Conservation (phyloP, 345 rosid genomes). For the Eutrema yunnanense region DNA sequence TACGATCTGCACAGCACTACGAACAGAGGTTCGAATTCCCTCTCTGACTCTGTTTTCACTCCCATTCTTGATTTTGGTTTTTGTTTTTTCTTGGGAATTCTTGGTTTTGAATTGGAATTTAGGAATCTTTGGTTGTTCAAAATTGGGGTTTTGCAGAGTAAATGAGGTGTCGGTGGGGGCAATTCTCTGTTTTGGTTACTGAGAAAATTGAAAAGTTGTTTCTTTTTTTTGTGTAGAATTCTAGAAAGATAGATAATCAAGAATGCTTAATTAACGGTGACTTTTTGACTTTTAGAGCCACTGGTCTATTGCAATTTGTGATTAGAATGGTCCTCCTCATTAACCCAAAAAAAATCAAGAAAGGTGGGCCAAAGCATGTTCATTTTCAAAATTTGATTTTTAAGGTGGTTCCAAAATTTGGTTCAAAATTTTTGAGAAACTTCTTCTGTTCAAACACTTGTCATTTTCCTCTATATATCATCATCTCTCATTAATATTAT, state of each 20-base stretch:
- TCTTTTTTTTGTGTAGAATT: background rate
- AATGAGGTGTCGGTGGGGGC: conserved; percentile 24
- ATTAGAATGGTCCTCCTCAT: conserved; percentile 13
- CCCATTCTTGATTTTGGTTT: background rate
- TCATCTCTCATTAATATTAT: background rate
- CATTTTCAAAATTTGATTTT: conserved; percentile 15
- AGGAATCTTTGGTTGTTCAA: background rate
- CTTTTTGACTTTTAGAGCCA: conserved; percentile 14
- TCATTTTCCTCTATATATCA: conserved; percentile 3
- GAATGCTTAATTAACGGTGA: conserved; percentile 19
- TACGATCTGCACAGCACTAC: conserved; percentile 23
- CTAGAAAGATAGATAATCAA: conserved; percentile 10
- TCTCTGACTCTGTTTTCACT: background rate
- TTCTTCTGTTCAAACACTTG: conserved; percentile 11
- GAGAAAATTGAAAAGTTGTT: background rate
- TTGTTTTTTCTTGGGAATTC: background rate
- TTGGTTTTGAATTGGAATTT: background rate
- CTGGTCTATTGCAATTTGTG: conserved; percentile 1
- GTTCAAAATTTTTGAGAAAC: conserved; percentile 24
- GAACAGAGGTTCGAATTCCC: conserved; percentile 22
- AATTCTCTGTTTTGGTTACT: background rate
- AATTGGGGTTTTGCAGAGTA: background rate
- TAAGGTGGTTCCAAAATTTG: too few species aligned
- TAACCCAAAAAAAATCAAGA: background rate
- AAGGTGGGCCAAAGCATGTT: conserved; percentile 27